phyloP scores from a whole-genome alignment of 768 basidiomycete genomes.

The Trametes villosa region DNA sequence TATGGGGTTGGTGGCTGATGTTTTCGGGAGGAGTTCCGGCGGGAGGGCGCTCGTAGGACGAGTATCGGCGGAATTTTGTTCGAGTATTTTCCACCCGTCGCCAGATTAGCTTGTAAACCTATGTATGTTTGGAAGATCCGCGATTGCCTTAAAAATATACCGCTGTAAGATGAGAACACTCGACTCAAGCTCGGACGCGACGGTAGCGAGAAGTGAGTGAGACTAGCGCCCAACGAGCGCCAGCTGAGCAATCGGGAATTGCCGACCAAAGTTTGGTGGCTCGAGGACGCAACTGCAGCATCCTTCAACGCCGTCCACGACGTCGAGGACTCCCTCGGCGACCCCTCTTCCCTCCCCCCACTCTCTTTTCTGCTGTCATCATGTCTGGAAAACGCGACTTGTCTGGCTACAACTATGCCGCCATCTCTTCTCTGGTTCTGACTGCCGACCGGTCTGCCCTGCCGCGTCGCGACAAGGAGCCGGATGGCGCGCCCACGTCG shows the following conservation, averaged over 20 bases:
- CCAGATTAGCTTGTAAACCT: too few relatives aligned
- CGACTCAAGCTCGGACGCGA: too few relatives aligned
- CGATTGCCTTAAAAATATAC: too few relatives aligned
- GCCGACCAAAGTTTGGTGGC: slow-evolving; percentile 14
- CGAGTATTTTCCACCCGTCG: too few relatives aligned
- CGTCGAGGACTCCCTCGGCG: slow-evolving; percentile 19
- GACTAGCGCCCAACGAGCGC: not conserved
- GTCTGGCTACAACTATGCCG: slow-evolving; percentile 94
- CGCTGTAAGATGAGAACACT: too few relatives aligned
- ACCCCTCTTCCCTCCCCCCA: not conserved
- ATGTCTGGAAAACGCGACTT: slow-evolving; percentile 74
- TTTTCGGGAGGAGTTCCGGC: too few relatives aligned
- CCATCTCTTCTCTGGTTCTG: slow-evolving; percentile 92
- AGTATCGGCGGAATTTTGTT: too few relatives aligned
- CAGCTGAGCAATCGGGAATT: slow-evolving; percentile 5
- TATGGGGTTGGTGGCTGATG: too few relatives aligned
- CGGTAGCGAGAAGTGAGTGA: too few relatives aligned
- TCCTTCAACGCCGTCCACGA: slow-evolving; percentile 19
- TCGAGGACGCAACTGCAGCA: not conserved
- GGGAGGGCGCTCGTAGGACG: too few relatives aligned
- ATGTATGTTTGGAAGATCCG: too few relatives aligned
- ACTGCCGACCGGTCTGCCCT: slow-evolving; percentile 85
- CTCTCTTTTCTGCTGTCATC: slow-evolving; percentile 8
- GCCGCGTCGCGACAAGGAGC: slow-evolving; percentile 91
- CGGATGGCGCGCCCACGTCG: slow-evolving; percentile 94